These are phyloP conservation scores for Tricholoma saponaceum DNA, from an alignment of 768 basidiomycete genomes.

Conservation along the genomic window DNA sequence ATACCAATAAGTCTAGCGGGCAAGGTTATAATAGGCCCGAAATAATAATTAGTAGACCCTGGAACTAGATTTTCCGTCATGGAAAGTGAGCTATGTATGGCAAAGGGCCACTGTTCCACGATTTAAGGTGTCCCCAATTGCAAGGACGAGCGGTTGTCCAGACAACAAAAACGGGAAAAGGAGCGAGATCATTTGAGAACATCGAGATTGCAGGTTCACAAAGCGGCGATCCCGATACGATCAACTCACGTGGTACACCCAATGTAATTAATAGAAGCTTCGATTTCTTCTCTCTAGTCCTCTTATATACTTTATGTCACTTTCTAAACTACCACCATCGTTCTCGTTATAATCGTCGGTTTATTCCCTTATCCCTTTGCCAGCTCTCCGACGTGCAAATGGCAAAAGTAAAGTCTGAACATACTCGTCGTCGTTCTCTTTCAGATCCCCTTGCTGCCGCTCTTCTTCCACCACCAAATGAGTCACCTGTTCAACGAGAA, in stretches of 20 bases:
- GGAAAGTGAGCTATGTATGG: no score
- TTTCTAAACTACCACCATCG: slow-evolving; percentile 10
- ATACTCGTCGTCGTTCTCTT: slow-evolving; percentile 34
- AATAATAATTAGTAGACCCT: no score
- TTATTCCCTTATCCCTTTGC: slow-evolving; percentile 19
- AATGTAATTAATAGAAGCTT: slow-evolving; percentile 19
- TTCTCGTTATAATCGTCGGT: slow-evolving; percentile 15
- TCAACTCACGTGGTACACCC: slow-evolving; percentile 18
- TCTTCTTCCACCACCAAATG: slow-evolving; percentile 67
- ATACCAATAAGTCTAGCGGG: slow-evolving; percentile 6
- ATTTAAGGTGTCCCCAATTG: no score
- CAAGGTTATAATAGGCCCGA: neutral
- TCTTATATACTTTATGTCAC: slow-evolving; percentile 20
- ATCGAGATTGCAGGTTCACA: slow-evolving; percentile 1
- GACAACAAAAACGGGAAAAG: slow-evolving; percentile 5
- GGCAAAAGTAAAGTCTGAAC: slow-evolving; percentile 33
- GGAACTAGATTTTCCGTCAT: neutral
- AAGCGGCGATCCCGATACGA: slow-evolving; percentile 15
- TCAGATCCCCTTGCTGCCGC: slow-evolving; percentile 71
- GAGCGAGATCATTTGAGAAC: neutral
- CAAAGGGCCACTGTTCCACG: no score
- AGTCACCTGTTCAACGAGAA: slow-evolving; percentile 65
- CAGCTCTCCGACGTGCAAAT: slow-evolving; percentile 25
- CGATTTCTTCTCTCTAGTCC: slow-evolving; percentile 15
- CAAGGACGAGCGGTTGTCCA: slow-evolving; percentile 3